Percentiles rank a stretch among this genome's conserved stretches.
Evolutionary conservation across 495 filamentous ascomycete genomes (phyloP).

Genomic region (Apodospora peruviana): DNA sequence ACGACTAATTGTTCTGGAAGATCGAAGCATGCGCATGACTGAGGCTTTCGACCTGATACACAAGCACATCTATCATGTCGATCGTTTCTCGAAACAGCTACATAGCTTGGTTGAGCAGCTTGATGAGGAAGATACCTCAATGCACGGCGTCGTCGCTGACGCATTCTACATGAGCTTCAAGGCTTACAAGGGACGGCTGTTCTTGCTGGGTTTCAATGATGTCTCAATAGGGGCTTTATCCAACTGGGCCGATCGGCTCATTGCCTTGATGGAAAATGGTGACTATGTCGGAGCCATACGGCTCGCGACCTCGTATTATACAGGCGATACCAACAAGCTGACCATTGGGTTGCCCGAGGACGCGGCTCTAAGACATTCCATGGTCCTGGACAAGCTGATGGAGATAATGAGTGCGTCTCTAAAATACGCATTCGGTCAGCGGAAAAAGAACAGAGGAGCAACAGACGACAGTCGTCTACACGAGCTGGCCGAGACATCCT

Average conservation of each 20-base stretch:
- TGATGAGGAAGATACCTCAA: conserved; percentile 78
- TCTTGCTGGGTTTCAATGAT: conserved; percentile 86
- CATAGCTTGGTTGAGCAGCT: conserved; percentile 78
- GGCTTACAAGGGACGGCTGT: conserved; percentile 88
- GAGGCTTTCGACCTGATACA: conserved; percentile 90
- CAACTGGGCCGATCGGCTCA: conserved; percentile 97
- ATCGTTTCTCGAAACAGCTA: conserved; percentile 79
- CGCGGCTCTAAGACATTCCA: conserved; percentile 61
- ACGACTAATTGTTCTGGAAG: conserved; percentile 85
- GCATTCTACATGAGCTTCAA: conserved; percentile 97
- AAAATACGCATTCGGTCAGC: conserved; percentile 74
- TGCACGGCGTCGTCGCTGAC: conserved; percentile 95
- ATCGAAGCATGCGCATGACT: conserved; percentile 78
- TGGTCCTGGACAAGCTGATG: conserved; percentile 82
- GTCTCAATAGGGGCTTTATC: conserved; percentile 83
- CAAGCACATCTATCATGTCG: conserved; percentile 86
- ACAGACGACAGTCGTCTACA: conserved; percentile 58
- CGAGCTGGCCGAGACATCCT: conserved; percentile 76
- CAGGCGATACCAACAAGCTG: conserved; percentile 80
- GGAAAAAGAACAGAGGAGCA: conserved; percentile 45
- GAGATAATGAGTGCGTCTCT: conserved; percentile 94
- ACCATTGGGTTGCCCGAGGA: conserved; percentile 93
- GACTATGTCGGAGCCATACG: conserved; percentile 87
- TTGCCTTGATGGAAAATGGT: conserved; percentile 91
- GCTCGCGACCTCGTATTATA: conserved; percentile 87